Percentiles rank a stretch among this genome's conserved stretches.
These are phyloP conservation scores for Vanrija pseudolonga DNA, from an alignment of 1,284 basidiomycete species.

Conservation along the genomic window DNA sequence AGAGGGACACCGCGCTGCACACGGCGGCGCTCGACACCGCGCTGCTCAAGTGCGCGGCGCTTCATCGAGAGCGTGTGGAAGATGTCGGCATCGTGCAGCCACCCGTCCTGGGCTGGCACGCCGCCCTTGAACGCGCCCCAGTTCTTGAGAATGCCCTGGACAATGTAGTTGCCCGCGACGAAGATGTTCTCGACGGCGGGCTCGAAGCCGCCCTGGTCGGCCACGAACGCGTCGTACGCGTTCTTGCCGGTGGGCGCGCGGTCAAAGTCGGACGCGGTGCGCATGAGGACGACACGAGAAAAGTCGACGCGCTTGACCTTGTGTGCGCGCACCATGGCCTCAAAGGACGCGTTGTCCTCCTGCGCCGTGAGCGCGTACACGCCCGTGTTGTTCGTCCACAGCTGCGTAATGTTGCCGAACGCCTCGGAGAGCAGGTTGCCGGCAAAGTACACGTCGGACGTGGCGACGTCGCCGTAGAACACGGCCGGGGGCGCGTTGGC, in stretches of 20 bases:
- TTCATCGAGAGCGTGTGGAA: constrained; percentile 25
- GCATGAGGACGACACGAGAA: constrained; percentile 52
- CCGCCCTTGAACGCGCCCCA: constrained; percentile 35
- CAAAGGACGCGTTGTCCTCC: constrained; percentile 56
- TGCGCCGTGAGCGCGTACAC: constrained; percentile 53
- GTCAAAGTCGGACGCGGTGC: constrained; percentile 54
- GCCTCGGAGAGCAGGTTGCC: constrained; percentile 49
- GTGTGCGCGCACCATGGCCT: constrained; percentile 51
- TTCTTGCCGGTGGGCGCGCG: constrained; percentile 41
- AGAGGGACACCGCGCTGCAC: too few relatives aligned
- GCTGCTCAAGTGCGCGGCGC: constrained; percentile 11
- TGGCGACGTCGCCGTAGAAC: constrained; percentile 50
- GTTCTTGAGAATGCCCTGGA: constrained; percentile 35
- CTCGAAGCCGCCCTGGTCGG: constrained; percentile 39
- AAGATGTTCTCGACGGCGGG: constrained; percentile 38
- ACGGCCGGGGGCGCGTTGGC: constrained; percentile 46
- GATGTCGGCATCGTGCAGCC: constrained; percentile 27
- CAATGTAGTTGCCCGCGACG: constrained; percentile 37
- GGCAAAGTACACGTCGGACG: constrained; percentile 53
- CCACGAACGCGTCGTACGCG: constrained; percentile 29
- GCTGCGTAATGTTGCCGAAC: constrained; percentile 51
- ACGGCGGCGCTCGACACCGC: neutral
- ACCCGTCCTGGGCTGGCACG: constrained; percentile 31
- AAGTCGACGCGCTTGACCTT: constrained; percentile 52
- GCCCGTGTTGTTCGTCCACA: constrained; percentile 45